Evolutionary conservation across 2,329 filamentous ascomycete species (phyloP), one percentile per base, ranked within the genome.

Genomic region (Xylaria sp.): DNA sequence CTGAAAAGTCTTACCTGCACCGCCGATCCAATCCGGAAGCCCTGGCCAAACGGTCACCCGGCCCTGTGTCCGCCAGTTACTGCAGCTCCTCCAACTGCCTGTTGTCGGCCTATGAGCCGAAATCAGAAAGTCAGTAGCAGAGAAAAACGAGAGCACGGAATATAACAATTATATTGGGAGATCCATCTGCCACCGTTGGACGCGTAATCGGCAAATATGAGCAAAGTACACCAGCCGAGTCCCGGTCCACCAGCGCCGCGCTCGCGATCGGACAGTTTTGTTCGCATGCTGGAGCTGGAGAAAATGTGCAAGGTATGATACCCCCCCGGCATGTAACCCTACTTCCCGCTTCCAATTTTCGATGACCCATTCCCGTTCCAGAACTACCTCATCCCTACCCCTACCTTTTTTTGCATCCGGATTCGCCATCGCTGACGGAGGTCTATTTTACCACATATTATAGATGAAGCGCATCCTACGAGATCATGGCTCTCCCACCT

Each of bases 201-300:
- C 74, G 74, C 73, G 74, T 74, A 75, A 76, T 69, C 74, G 64
- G 71, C 69, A 71, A 77, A 74, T 75, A 77, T 77, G 76, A 71
- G 72, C 56, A 75, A 72, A 61, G 73, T 73, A 69, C 70, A 73
- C 69, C 73, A 71, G 47, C 62, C 74, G 64, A 70, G 71, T 53
- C 62, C 71, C 50, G 76, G 69, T 65, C 61, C 68, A 44, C 62
- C 69, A 39, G 71, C 77, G 58, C 79, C 79, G 72, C 80, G 80
- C 68, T 67, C 63, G 61, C 67, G 69, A 55, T 71, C 69, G 56
- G 82, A 82, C 73, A 87, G 83, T 75, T 83, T 89, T 69, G 82
- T 87, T 75, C 82, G 80, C 66, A 88, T 89, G 86, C 80, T 89
- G 55, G 85, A 88, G 71, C 77, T 89, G 58, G 87, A 89, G 74